Percentiles rank a stretch among this genome's conserved stretches.
These are phyloP conservation scores for Macroventuria anomochaeta DNA, from an alignment of 2,329 filamentous ascomycete species.

Conservation along the genomic window DNA sequence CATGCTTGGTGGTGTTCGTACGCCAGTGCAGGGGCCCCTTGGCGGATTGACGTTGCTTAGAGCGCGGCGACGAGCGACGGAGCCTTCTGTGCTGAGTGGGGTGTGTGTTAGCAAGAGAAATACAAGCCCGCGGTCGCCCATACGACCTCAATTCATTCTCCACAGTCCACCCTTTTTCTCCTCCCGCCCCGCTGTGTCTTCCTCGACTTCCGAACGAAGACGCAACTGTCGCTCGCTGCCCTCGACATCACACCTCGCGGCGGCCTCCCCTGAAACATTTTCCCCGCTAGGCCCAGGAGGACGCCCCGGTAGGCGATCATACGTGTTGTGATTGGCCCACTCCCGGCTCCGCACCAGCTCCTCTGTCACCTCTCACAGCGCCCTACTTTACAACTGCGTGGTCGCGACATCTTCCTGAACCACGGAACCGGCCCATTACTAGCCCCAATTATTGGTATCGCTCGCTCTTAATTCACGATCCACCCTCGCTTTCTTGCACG, in stretches of 20 bases:
- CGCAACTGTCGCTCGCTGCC: constrained; percentile 8
- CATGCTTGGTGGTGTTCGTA: constrained; percentile 31
- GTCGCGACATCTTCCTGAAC: constrained; percentile 11
- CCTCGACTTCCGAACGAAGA: constrained; percentile 3
- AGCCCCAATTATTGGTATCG: constrained; percentile 9
- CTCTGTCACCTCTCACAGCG: constrained; percentile 14
- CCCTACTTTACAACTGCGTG: constrained; percentile 9
- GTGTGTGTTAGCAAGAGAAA: constrained; percentile 37
- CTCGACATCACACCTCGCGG: constrained; percentile 9
- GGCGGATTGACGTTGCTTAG: constrained; percentile 36
- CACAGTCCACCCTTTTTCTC: constrained; percentile 25
- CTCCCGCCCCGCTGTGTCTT: constrained; percentile 19
- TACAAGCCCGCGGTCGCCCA: constrained; percentile 29
- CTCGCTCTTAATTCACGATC: background rate
- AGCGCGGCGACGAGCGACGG: constrained; percentile 20
- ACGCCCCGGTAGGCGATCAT: constrained; percentile 17
- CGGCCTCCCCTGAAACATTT: constrained; percentile 15
- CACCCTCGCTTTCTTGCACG: constrained; percentile 6
- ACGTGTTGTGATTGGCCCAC: constrained; percentile 17
- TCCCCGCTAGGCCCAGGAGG: constrained; percentile 10
- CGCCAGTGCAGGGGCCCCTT: constrained; percentile 29
- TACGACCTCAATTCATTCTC: constrained; percentile 25
- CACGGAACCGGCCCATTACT: constrained; percentile 8
- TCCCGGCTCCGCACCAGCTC: constrained; percentile 13
- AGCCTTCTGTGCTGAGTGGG: constrained; percentile 30